A percentile compares a stretch with the other conserved stretches of the same genome.
Evolutionary conservation across 192 early-diverging fungal species (phyloP).

Genomic region (Blastocladiella britannica): DNA sequence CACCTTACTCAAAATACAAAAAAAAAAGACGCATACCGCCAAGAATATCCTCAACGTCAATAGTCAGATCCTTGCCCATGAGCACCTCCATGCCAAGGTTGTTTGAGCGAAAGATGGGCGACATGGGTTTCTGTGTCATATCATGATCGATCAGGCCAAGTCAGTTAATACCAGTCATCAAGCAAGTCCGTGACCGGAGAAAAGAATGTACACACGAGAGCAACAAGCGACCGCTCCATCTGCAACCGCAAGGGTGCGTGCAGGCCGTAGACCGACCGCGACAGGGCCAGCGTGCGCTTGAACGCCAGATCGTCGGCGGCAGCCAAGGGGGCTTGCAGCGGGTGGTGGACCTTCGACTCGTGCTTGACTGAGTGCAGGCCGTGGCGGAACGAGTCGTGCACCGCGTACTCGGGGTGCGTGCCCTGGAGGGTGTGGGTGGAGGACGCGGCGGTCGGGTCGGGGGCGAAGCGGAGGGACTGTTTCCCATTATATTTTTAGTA

Average conservation of each 20-base stretch:
- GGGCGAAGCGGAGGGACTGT: constrained; percentile 17
- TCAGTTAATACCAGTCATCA: background rate
- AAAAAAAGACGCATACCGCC: constrained; percentile 28
- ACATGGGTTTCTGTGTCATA: constrained; percentile 21
- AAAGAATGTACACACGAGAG: constrained; percentile 9
- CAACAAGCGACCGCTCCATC: constrained; percentile 64
- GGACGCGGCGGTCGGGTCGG: constrained; percentile 9
- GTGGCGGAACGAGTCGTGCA: constrained; percentile 64
- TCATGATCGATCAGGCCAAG: background rate
- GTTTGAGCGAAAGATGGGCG: constrained; percentile 32
- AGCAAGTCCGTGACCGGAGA: background rate
- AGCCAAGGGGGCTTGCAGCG: constrained; percentile 51
- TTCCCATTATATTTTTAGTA: no score
- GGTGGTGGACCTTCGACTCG: constrained; percentile 46
- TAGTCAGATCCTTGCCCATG: constrained; percentile 60
- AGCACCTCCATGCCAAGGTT: constrained; percentile 69
- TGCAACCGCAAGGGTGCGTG: constrained; percentile 81
- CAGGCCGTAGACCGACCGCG: constrained; percentile 59
- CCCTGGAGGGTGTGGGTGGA: constrained; percentile 15
- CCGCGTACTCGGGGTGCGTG: constrained; percentile 40
- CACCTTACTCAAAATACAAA: background rate
- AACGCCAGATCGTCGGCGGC: constrained; percentile 74
- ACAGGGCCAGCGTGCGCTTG: constrained; percentile 57
- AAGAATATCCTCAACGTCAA: constrained; percentile 81
- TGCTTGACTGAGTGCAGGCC: constrained; percentile 40